Base-by-base conservation (phyloP, 495 filamentous ascomycete species). In the Halenospora varia region DNA sequence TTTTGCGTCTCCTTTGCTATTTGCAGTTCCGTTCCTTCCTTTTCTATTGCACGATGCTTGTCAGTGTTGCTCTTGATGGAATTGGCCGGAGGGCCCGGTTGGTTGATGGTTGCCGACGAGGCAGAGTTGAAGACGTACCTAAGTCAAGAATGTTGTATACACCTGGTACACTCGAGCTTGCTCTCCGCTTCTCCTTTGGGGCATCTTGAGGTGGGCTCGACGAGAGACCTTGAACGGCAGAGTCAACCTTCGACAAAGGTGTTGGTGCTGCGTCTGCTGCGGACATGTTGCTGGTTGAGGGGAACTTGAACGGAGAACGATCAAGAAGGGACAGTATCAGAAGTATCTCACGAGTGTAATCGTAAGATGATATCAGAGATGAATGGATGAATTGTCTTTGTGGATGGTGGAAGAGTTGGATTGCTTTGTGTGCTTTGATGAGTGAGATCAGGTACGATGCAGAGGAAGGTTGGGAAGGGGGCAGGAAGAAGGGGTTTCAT, bases 1-100 rank as follows among this genome's bases (percentile, higher is more conserved):
- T 83, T 86, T 72, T 96, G 92, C 52, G 92, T 92, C 73, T 96
- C 92, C 61, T 86, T 86, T 49, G 92, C 89, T 62, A 96, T 84
- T 60, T 85, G 75, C 25, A 96, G 70, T 56, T 87, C 82, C 66
- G 85, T 90, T 53, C 80, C 78, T 61, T 89, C 81, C 62, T 83
- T 82, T 72, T 92, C 92, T 96, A 59, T 53, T 26, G 24, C 25
- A 25, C 53, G 48, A 46, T 3, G 6, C 15, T 46, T 35, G 44
- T 60, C 44, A 61, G 51, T 39, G 10, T 51, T 25, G 44, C 23
- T 45, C 11, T 53, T 40, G 45, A 67, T 59, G 67, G 64, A 50
- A 51, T 20, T 22, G 51, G 13, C 17, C 62, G 61, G 59, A 15
- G 10, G 15, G 25, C 51, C 46, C 59, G 51, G 52, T 42, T 11